Evolutionary conservation across 768 basidiomycete species (phyloP).

Genomic region (Mrakia hoshinonis): DNA sequence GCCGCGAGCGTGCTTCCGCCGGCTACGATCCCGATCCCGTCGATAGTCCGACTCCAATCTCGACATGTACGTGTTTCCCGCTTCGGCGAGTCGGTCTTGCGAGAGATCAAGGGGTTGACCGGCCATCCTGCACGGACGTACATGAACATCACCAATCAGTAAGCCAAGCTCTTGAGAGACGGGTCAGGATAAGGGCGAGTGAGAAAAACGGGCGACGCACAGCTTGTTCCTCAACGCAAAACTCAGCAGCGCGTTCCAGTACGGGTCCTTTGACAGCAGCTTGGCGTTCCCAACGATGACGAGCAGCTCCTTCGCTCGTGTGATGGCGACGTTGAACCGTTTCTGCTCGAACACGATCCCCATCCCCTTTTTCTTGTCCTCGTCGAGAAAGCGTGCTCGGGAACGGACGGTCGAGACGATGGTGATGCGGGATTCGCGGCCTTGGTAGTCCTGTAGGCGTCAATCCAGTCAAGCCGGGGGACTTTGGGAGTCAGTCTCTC

Average conservation of each 20-base stretch:
- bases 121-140: background rate
- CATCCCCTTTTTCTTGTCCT: constrained; percentile 37
- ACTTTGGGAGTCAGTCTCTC: background rate
- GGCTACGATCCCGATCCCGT: background rate
- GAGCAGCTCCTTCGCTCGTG: constrained; percentile 41
- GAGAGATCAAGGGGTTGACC: background rate
- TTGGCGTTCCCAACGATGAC: constrained; percentile 39
- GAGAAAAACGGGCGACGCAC: background rate
- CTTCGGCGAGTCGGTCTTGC: background rate
- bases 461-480: background rate
- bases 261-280: constrained; percentile 35
- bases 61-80: background rate
- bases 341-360: constrained; percentile 41
- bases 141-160: background rate
- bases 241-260: constrained; percentile 40
- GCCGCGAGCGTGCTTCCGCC: background rate
- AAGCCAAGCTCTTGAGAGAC: background rate
- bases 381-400: constrained; percentile 34
- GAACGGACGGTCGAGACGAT: constrained; percentile 35
- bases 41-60: background rate
- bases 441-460: constrained; percentile 43
- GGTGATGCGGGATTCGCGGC: constrained; percentile 32
- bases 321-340: constrained; percentile 44
- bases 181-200: background rate
- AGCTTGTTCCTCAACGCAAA: constrained; percentile 36